Conservation (phyloP, 129 eudicot genomes). For the Flaveria robusta region DNA sequence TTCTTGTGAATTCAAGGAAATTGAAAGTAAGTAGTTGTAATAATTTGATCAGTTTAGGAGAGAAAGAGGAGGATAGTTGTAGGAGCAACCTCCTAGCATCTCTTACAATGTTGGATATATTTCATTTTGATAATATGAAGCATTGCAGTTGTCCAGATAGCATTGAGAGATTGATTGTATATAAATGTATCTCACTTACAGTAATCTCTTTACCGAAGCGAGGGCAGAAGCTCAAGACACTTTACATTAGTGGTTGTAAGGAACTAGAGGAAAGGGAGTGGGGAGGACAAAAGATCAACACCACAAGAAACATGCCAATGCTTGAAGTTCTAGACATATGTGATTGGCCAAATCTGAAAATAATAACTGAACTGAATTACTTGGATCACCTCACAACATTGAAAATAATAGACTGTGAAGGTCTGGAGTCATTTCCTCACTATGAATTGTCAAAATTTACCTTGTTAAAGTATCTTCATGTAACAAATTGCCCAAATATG, state of each 20-base stretch:
- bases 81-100: conserved; percentile 9
- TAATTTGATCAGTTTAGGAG: conserved; percentile 19
- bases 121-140: background rate
- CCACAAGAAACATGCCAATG: too few relatives aligned
- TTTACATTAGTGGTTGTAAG: background rate
- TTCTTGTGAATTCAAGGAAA: conserved; percentile 19
- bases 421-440: conserved; percentile 20
- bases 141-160: background rate
- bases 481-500: conserved; percentile 3
- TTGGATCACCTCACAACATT: conserved; percentile 3
- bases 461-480: background rate
- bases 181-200: background rate
- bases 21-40: background rate
- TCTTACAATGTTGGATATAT: background rate
- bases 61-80: conserved; percentile 20
- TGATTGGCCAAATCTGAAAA: conserved; percentile 3
- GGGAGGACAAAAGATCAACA: background rate
- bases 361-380: background rate
- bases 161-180: background rate
- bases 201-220: background rate
- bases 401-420: background rate
- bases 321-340: background rate
- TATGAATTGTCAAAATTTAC: conserved; percentile 16
- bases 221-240: background rate
- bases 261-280: background rate